phyloP scores from a whole-genome alignment of 2,329 filamentous ascomycete genomes.

The Metarhizium brunneum region DNA sequence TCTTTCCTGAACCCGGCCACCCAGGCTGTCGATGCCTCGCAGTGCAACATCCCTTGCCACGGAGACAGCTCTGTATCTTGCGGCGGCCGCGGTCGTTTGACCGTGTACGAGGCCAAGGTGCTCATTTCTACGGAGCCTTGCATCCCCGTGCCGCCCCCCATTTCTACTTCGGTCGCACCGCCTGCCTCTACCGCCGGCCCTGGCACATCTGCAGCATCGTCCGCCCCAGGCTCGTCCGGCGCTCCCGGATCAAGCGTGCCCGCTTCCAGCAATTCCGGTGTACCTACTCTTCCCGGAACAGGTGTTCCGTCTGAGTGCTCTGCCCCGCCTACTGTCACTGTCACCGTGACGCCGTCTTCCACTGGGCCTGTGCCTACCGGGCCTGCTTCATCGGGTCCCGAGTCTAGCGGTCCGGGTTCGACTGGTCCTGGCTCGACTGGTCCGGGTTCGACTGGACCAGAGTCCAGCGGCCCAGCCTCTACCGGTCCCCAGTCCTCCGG shows the following conservation, averaged over 20 bases:
- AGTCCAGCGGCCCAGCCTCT: background rate
- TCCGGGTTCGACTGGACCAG: background rate
- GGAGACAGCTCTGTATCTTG: constrained; percentile 34
- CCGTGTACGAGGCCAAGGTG: constrained; percentile 37
- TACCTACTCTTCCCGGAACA: no score
- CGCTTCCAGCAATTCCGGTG: no score
- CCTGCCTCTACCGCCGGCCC: background rate
- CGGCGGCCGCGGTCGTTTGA: constrained; percentile 33
- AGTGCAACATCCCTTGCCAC: constrained; percentile 43
- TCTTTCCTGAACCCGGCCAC: constrained; percentile 42
- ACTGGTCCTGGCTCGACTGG: background rate
- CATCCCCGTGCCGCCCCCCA: background rate
- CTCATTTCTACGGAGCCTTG: constrained; percentile 42
- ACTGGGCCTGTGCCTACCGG: background rate
- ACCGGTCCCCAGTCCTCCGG: background rate
- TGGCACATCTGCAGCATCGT: background rate
- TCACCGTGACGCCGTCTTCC: background rate
- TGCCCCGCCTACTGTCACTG: background rate
- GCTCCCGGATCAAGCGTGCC: no score
- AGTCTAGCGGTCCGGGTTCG: background rate
- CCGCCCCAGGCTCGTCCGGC: background rate
- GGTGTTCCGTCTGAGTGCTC: background rate
- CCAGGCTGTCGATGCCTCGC: constrained; percentile 19
- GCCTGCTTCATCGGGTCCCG: background rate
- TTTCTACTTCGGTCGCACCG: background rate